Conservation (phyloP, 2,329 filamentous ascomycete genomes). For the Endothia cerciana region DNA sequence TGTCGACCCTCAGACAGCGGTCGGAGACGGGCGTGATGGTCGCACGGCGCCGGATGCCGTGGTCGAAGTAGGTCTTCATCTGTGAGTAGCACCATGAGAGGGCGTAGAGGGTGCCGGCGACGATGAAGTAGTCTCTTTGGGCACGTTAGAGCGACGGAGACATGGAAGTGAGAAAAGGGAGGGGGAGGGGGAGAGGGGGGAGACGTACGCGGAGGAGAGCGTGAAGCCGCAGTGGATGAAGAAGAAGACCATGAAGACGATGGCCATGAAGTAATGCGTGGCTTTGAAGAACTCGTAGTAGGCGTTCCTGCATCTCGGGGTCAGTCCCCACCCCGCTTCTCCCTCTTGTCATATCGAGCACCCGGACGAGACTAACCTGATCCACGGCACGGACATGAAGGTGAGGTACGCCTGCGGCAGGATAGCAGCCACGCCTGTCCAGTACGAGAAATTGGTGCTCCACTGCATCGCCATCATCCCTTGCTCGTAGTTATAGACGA, state of each 20-base stretch:
- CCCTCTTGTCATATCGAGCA: background rate
- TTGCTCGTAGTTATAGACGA: constrained; percentile 16
- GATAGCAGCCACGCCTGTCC: constrained; percentile 16
- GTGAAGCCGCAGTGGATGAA: constrained; percentile 21
- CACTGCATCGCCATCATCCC: constrained; percentile 16
- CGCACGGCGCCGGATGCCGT: constrained; percentile 16
- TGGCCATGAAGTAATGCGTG: constrained; percentile 18
- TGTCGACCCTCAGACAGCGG: constrained; percentile 8
- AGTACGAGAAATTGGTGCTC: constrained; percentile 15
- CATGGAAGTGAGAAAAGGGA: background rate
- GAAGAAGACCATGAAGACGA: constrained; percentile 20
- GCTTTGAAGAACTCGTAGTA: constrained; percentile 23
- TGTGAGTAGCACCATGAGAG: constrained; percentile 17
- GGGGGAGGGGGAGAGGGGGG: background rate
- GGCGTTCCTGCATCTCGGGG: background rate
- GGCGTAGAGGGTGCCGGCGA: constrained; percentile 17
- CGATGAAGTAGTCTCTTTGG: constrained; percentile 14
- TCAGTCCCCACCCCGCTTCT: background rate
- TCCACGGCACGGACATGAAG: constrained; percentile 18
- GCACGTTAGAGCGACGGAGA: background rate
- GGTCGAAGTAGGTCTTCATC: constrained; percentile 22
- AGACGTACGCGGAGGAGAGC: constrained; percentile 6
- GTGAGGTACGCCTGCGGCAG: constrained; percentile 16
- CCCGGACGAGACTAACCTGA: constrained; percentile 2
- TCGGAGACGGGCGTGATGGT: constrained; percentile 10